A percentile compares a stretch with the other conserved stretches of the same genome.
These are phyloP conservation scores for Suhomyces pyralidae DNA, from an alignment of 805 yeast genomes.

Conservation along the genomic window DNA sequence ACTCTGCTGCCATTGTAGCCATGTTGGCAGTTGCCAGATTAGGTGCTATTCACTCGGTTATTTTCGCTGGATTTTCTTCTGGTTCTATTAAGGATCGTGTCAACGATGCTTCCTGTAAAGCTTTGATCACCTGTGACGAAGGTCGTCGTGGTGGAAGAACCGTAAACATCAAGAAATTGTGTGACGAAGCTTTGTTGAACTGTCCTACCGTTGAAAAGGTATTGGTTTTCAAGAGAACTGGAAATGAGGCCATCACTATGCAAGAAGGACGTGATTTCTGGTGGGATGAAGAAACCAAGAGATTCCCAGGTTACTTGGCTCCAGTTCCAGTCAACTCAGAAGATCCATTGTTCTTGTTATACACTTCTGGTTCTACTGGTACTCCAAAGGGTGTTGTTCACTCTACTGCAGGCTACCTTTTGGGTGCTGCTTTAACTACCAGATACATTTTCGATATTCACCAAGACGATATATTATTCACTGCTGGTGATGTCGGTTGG, in stretches of 20 bases:
- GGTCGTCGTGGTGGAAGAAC: constrained; percentile 81
- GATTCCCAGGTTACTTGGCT: constrained; percentile 67
- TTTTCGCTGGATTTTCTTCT: constrained; percentile 81
- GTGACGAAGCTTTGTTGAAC: constrained; percentile 70
- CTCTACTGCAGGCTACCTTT: constrained; percentile 73
- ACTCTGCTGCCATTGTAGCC: constrained; percentile 73
- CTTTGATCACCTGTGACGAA: constrained; percentile 78
- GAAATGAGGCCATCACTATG: constrained; percentile 51
- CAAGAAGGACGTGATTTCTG: constrained; percentile 62
- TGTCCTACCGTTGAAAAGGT: constrained; percentile 69
- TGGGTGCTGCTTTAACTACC: constrained; percentile 71
- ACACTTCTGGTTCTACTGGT: constrained; percentile 87
- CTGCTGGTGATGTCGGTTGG: constrained; percentile 93
- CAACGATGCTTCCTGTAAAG: constrained; percentile 66
- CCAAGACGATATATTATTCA: constrained; percentile 69
- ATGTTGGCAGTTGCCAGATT: constrained; percentile 74
- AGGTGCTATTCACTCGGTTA: constrained; percentile 83
- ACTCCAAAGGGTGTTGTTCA: constrained; percentile 86
- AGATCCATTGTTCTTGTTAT: constrained; percentile 75
- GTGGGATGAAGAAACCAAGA: constrained; percentile 70
- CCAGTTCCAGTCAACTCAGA: constrained; percentile 75
- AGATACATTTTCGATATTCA: constrained; percentile 76
- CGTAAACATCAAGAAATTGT: constrained; percentile 75
- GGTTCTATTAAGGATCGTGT: constrained; percentile 71
- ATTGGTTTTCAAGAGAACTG: constrained; percentile 72